Conservation (phyloP, 2,329 filamentous ascomycete species). For the Cladosporium sp. region DNA sequence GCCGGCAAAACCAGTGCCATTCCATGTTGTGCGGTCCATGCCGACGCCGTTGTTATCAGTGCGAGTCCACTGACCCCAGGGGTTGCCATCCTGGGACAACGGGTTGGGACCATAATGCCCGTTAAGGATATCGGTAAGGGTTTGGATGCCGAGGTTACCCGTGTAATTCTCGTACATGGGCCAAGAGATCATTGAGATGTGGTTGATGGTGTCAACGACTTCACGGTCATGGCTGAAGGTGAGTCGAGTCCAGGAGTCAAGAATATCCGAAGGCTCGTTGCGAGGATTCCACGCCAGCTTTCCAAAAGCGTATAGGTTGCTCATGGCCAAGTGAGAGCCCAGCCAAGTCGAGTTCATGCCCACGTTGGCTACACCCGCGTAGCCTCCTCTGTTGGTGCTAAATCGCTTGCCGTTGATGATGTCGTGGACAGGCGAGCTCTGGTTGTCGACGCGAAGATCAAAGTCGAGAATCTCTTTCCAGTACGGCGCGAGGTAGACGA, state of each 20-base stretch:
- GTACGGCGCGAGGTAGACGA: constrained; percentile 64
- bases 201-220: constrained; percentile 56
- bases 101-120: constrained; percentile 67
- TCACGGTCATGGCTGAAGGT: constrained; percentile 56
- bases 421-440: constrained; percentile 54
- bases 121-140: constrained; percentile 63
- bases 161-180: constrained; percentile 67
- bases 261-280: constrained; percentile 44
- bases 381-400: constrained; percentile 55
- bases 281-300: constrained; percentile 62
- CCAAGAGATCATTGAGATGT: constrained; percentile 67
- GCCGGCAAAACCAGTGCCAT: constrained; percentile 62
- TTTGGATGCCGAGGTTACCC: constrained; percentile 67
- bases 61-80: constrained; percentile 70
- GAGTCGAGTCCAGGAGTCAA: constrained; percentile 64
- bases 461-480: constrained; percentile 67
- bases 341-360: constrained; percentile 65
- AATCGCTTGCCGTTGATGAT: constrained; percentile 60
- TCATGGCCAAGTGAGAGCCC: constrained; percentile 66
- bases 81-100: constrained; percentile 61
- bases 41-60: constrained; percentile 58
- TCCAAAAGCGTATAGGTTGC: constrained; percentile 68
- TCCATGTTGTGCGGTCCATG: constrained; percentile 67
- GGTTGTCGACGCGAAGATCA: constrained; percentile 58
- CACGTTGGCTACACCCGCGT: constrained; percentile 63